These are phyloP conservation scores for Calonectria naviculata DNA, from an alignment of 2,329 filamentous ascomycete species.

Conservation along the genomic window DNA sequence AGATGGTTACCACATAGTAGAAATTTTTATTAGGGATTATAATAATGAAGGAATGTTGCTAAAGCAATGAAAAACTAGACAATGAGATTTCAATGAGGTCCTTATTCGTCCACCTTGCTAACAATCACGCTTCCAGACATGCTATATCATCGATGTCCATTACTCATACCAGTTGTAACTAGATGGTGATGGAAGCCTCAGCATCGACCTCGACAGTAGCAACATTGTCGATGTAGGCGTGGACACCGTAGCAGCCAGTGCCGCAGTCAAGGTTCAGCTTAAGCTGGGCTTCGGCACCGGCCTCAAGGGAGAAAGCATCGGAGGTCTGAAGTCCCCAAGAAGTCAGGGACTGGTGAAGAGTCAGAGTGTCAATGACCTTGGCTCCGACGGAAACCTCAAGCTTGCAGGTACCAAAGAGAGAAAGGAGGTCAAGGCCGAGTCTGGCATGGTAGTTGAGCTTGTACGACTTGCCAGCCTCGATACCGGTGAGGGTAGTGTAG, in stretches of 20 bases:
- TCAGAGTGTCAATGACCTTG: not conserved
- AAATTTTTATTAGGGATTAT: not conserved
- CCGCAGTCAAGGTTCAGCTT: not conserved
- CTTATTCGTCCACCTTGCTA: not conserved
- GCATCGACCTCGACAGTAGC: not conserved
- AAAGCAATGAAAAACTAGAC: not conserved
- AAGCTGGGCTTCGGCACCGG: not conserved
- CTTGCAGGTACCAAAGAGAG: not conserved
- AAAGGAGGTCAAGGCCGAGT: not conserved
- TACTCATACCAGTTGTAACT: too few relatives aligned
- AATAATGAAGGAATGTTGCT: not conserved
- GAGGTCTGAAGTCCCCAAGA: not conserved
- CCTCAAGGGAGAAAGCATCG: not conserved
- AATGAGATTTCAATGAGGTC: not conserved
- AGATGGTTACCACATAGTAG: not conserved
- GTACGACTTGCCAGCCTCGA: not conserved
- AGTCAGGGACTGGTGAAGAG: not conserved
- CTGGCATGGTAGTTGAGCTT: not conserved
- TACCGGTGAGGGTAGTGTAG: not conserved
- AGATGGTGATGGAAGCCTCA: not conserved
- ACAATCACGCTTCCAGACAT: not conserved
- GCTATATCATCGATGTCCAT: too few relatives aligned
- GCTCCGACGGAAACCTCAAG: not conserved
- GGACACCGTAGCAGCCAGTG: not conserved
- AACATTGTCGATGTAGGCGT: not conserved